Percentiles rank a stretch among this genome's conserved stretches.
Evolutionary conservation across 2,329 filamentous ascomycete species (phyloP).

Genomic region (Helicocarpus griseus): DNA sequence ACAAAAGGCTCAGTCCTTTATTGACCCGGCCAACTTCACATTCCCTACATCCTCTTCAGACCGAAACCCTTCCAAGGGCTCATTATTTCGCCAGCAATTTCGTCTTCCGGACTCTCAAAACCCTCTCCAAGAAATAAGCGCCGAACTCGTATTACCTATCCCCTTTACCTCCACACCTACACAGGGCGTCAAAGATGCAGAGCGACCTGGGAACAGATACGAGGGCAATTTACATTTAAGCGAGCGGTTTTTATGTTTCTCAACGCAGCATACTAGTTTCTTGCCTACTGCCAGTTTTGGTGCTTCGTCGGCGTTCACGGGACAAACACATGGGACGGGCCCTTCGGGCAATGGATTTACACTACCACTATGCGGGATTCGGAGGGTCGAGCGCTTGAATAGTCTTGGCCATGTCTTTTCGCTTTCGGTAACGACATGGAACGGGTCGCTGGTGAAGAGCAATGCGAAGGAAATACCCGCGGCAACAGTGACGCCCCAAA

Average conservation of each 20-base stretch:
- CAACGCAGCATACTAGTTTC: slow-evolving; percentile 84
- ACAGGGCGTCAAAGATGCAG: slow-evolving; percentile 49
- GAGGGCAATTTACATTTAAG: slow-evolving; percentile 86
- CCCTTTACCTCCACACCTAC: slow-evolving; percentile 44
- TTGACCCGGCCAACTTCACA: slow-evolving; percentile 76
- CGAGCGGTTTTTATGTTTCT: slow-evolving; percentile 93
- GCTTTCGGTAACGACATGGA: slow-evolving; percentile 91
- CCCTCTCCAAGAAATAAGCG: slow-evolving; percentile 90
- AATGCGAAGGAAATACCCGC: slow-evolving; percentile 28
- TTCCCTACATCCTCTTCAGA: slow-evolving; percentile 64
- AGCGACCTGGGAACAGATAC: slow-evolving; percentile 70
- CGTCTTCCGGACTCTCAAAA: slow-evolving; percentile 86
- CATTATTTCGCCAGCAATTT: slow-evolving; percentile 92
- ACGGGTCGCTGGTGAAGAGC: slow-evolving; percentile 52
- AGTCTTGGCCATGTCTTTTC: slow-evolving; percentile 90
- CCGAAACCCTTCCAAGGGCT: slow-evolving; percentile 77
- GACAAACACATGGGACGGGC: slow-evolving; percentile 84
- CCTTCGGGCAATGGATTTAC: slow-evolving; percentile 95
- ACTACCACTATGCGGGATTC: slow-evolving; percentile 80
- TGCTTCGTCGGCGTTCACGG: slow-evolving; percentile 75
- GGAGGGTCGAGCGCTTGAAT: slow-evolving; percentile 83
- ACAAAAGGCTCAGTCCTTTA: slow-evolving; percentile 90
- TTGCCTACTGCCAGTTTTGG: slow-evolving; percentile 66
- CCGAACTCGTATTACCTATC: slow-evolving; percentile 80
- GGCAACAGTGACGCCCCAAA: slow-evolving; percentile 66